Base-by-base conservation (phyloP, 2,329 filamentous ascomycete species). In the Nothophaeocryptopus gaeumannii region DNA sequence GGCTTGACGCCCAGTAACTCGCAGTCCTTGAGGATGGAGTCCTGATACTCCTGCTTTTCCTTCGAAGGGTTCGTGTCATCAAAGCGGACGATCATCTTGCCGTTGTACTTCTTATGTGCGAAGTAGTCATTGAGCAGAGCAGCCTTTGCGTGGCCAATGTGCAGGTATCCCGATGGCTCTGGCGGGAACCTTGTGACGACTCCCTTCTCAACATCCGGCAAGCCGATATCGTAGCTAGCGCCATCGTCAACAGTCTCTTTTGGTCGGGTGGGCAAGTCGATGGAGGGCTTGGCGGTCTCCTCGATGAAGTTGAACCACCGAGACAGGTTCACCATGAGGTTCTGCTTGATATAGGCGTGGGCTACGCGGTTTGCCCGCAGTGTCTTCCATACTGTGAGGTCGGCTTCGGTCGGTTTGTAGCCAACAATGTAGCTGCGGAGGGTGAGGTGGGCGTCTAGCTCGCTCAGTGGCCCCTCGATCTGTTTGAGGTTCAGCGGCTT, bases 1-100 rank as follows among this genome's bases (percentile, higher is more conserved):
- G 91, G 88, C 72, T 87, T 88, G 71, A 99, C 88, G 29, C 91
- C 92, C 79, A 99, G 89, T 45, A 97, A 79, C 42, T 84, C 83
- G 43, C 96, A 80, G 70, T 99, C 93, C 74, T 96, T 86, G 34
- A 96, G 78, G 55, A 99, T 99, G 5, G 90, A 81, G 72, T 97
- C 90, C 69, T 97, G 86, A 69, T 86, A 99, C 74, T 97, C 93
- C 69, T 92, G 84, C 76, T 95, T 96, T 78, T 99, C 93, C 71
- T 97, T 97, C 53, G 87, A 85, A 7, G 93, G 93, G 73, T 99
- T 99, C 49, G 93, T 99, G 67, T 99, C 93, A 68, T 99, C 93
- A 66, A 99, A 93, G 53, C 93, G 88, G 42, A 97, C 82, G 52
- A 95, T 84, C 62, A 99, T 78, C 63, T 86, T 95, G 64, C 93